phyloP scores from a whole-genome alignment of 139 green algal species.

The Chlamydomonas sp. region DNA sequence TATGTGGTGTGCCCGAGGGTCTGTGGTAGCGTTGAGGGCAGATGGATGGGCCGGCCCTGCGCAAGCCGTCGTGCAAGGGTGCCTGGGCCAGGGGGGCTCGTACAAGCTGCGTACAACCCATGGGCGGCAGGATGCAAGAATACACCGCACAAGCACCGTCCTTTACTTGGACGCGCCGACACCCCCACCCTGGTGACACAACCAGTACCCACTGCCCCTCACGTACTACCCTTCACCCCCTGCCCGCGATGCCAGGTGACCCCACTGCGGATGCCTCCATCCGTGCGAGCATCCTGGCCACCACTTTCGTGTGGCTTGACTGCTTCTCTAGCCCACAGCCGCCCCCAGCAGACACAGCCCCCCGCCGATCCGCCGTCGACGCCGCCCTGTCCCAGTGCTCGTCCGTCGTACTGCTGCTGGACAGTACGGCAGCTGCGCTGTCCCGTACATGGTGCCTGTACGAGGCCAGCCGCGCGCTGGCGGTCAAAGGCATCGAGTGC shows the following conservation, averaged over 20 bases:
- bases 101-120: too few species aligned
- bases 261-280: background rate
- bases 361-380: background rate
- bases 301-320: slow-evolving; percentile 21
- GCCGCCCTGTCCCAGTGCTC: background rate
- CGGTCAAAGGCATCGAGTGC: background rate
- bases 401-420: slow-evolving; percentile 19
- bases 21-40: too few species aligned
- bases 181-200: too few species aligned
- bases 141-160: too few species aligned
- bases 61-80: too few species aligned
- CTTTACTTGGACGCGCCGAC: too few species aligned
- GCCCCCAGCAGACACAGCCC: background rate
- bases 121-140: too few species aligned
- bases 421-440: background rate
- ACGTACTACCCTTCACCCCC: background rate
- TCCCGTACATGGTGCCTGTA: slow-evolving; percentile 23
- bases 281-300: slow-evolving; percentile 2
- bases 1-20: too few species aligned
- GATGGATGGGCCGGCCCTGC: too few species aligned
- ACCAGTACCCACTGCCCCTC: too few species aligned
- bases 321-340: background rate
- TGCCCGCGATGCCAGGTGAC: background rate
- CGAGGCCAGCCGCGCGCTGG: slow-evolving; percentile 9
- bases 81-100: too few species aligned